Conservation (phyloP, 1,139 yeast genomes). For the Lodderomyces beijingensis region DNA sequence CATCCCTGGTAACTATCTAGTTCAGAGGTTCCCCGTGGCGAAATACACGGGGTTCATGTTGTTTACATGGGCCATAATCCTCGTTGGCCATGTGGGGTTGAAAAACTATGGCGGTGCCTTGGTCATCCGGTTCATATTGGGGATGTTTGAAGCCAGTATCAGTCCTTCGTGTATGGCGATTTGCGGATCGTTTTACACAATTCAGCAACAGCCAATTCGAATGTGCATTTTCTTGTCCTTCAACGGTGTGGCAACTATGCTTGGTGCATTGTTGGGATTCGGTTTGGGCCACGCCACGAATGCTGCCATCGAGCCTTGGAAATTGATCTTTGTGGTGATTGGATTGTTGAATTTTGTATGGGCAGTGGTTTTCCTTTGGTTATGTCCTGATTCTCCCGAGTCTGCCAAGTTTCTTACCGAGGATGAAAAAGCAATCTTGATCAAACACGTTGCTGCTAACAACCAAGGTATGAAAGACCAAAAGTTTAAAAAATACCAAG, state of each 20-base stretch:
- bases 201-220: slow-evolving; percentile 32
- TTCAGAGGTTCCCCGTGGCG: slow-evolving; percentile 53
- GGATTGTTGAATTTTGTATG: slow-evolving; percentile 34
- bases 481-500: slow-evolving; percentile 19
- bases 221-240: slow-evolving; percentile 26
- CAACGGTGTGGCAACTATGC: slow-evolving; percentile 28
- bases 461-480: slow-evolving; percentile 24
- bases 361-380: slow-evolving; percentile 20
- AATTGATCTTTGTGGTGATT: slow-evolving; percentile 40
- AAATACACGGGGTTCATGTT: slow-evolving; percentile 44
- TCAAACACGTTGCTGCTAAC: slow-evolving; percentile 21
- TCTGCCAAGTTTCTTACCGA: slow-evolving; percentile 34
- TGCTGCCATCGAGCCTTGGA: slow-evolving; percentile 20
- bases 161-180: slow-evolving; percentile 29
- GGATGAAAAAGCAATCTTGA: slow-evolving; percentile 28
- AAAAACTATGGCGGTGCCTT: slow-evolving; percentile 44
- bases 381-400: slow-evolving; percentile 41
- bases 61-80: slow-evolving; percentile 47
- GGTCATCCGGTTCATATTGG: slow-evolving; percentile 44
- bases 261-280: slow-evolving; percentile 28
- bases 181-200: slow-evolving; percentile 20
- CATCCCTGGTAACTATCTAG: slow-evolving; percentile 47
- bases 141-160: slow-evolving; percentile 33
- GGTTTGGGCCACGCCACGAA: slow-evolving; percentile 31
- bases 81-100: slow-evolving; percentile 46